Evolutionary conservation across 805 yeast species (phyloP).

Genomic region (Wickerhamiella brachini): DNA sequence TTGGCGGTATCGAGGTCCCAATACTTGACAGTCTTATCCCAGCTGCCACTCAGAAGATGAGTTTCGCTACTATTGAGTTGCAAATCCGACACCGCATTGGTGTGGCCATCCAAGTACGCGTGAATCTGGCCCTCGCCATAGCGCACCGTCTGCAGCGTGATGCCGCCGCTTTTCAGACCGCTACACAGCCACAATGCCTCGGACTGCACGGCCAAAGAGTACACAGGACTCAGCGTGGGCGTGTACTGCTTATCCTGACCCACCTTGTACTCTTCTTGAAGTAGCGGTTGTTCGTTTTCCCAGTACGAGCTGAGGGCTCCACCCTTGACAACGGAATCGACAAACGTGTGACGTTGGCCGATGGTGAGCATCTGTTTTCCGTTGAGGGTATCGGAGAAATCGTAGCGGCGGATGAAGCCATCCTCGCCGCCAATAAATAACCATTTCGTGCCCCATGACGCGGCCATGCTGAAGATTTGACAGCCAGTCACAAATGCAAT

Average conservation of each 20-base stretch:
- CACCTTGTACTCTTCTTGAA: constrained; percentile 31
- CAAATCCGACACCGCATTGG: constrained; percentile 60
- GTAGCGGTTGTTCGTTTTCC: constrained; percentile 88
- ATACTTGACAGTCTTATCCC: constrained; percentile 70
- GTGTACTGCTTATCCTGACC: constrained; percentile 23
- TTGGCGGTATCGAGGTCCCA: constrained; percentile 82
- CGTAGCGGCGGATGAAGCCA: constrained; percentile 83
- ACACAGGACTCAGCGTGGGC: constrained; percentile 62
- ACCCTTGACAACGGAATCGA: constrained; percentile 72
- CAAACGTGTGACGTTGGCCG: constrained; percentile 78
- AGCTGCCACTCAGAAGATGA: constrained; percentile 63
- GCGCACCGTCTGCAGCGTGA: constrained; percentile 67
- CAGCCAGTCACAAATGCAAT: constrained; percentile 78
- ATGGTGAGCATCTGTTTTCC: constrained; percentile 80
- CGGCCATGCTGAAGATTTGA: constrained; percentile 62
- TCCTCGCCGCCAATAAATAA: constrained; percentile 92
- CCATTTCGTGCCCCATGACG: constrained; percentile 73
- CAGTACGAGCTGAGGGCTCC: constrained; percentile 78
- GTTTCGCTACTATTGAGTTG: constrained; percentile 48
- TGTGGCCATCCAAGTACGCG: constrained; percentile 63
- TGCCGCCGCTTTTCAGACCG: constrained; percentile 72
- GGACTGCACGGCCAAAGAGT: constrained; percentile 69
- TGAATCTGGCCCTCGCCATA: constrained; percentile 70
- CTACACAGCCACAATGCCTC: constrained; percentile 74
- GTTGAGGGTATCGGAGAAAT: constrained; percentile 69